Conservation (phyloP, 2,329 filamentous ascomycete species). For the Aspergillus pseudotamarii region DNA sequence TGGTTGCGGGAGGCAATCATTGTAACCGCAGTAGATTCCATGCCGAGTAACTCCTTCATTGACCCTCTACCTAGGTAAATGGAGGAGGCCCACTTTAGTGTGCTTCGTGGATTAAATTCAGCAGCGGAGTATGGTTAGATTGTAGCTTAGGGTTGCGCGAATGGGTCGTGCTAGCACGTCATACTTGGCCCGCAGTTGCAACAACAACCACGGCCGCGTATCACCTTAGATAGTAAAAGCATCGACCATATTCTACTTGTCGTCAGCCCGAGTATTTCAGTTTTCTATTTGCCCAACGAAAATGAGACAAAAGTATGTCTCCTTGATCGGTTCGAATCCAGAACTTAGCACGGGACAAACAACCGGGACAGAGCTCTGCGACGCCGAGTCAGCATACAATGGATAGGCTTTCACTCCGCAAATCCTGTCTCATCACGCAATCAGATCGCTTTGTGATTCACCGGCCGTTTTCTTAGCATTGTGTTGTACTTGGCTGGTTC, state of each 20-base stretch:
- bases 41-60: not conserved
- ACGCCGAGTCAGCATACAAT: constrained; percentile 6
- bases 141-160: constrained; percentile 13
- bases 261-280: not conserved
- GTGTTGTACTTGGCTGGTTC: not conserved
- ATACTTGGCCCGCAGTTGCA: constrained; percentile 22
- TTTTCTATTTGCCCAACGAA: not conserved
- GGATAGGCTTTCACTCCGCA: constrained; percentile 10
- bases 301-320: not conserved
- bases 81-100: not conserved
- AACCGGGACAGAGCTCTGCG: not conserved
- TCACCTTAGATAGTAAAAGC: not conserved
- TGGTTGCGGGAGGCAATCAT: not conserved
- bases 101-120: not conserved
- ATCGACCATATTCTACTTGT: not conserved
- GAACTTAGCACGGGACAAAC: not conserved
- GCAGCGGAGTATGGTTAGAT: not conserved
- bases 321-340: too few species aligned
- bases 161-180: constrained; percentile 26
- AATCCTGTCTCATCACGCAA: constrained; percentile 17
- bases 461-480: not conserved
- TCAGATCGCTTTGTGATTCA: constrained; percentile 4
- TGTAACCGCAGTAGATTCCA: not conserved
- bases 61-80: not conserved
- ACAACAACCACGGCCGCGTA: not conserved